Base-by-base conservation (phyloP, 768 basidiomycete species). In the Mycena haematopus region DNA sequence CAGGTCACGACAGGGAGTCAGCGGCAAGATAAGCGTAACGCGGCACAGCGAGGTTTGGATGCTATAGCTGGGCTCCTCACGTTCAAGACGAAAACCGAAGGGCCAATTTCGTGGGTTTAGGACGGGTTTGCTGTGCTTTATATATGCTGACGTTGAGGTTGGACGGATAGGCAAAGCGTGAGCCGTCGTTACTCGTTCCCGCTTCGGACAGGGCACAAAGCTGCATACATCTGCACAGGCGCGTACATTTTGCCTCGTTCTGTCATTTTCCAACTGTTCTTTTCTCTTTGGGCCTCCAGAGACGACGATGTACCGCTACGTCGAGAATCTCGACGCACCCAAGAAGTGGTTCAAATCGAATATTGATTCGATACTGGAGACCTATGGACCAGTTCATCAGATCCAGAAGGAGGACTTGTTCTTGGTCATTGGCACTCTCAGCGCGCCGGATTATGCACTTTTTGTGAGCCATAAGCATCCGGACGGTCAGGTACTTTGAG, bases 391-490 rank as follows among this genome's bases (percentile, higher is more conserved):
- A 38, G 46, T 49, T 22, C 75, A 78, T 63, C 70, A 62, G 11
- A 78, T 83, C 59, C 68, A 58, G 53, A 77, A 72, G 51, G 78
- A 83, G 60, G 81, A 83, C 57, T 67, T 82, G 58, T 77, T 81
- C 29, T 60, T 83, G 7, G 81, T 86, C 11, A 79, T 86, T n/a
- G 87, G 87, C 15, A 78, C 84, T 0, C 73, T 88, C 14, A 79
- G 80, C 38, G 81, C 87, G 19, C 74, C 79, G 0, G 84, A 87
- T 52, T 85, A 84, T 70, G 86, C 81, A 8, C 70, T 84, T 29
- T 81, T 86, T 56, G 85, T 86, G 40, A 84, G 84, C 60, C 82
- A 25, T 63, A 78, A 79, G 60, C 89, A 91, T 73, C 84, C 81
- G 2, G 82, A 88, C 66, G 82, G 86, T 4, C 83, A 84, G 76